Base-by-base conservation (phyloP, 176 grass and related monocot genomes). In the Pharus latifolius region DNA sequence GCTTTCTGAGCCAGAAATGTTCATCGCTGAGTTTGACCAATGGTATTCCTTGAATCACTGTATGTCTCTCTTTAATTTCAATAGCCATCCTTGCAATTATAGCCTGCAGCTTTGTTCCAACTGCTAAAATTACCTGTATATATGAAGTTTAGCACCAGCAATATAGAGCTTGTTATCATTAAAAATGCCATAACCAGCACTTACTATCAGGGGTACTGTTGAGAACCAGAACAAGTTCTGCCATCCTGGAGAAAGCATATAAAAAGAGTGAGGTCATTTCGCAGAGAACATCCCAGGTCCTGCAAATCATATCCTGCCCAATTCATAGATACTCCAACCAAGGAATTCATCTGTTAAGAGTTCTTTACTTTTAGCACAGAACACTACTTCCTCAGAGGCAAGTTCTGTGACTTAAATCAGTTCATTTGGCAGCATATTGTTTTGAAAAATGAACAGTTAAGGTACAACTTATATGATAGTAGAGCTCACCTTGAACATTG, bases 41-140 rank as follows among this genome's bases (percentile, higher is more conserved):
- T 3, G 93, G 89, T 60, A 97, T 92, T 70, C 93, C 93, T 69
- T 97, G 89, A 80, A 97, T 84, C 74, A 97, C 88, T 27, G 86
- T 59, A 80, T 90, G 76, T 9, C 61, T 87, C 45, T 90, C 85
- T 87, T 81, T 73, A 72, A 97, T 97, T 72, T 92, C 86, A 57
- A 87, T 31, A 53, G 89, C 89, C 93, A 97, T 97, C 73, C 45
- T 78, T 73, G 83, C 67, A 56, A 96, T 92, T 76, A 96, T 92
- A 25, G 92, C 88, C 76, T 92, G 88, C 26, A 96, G 81, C 77
- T 96, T 96, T 71, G 86, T 92, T 69, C 92, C 92, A 22, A 92
- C 60, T 44, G 80, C 85, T 51, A 92, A 88, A 78, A 92, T 92
- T 41, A 92, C 69, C 93, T 97, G 72, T 7, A 87, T 66, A 34